phyloP scores from a whole-genome alignment of 2,329 filamentous ascomycete genomes.

The Venturia pyrina region DNA sequence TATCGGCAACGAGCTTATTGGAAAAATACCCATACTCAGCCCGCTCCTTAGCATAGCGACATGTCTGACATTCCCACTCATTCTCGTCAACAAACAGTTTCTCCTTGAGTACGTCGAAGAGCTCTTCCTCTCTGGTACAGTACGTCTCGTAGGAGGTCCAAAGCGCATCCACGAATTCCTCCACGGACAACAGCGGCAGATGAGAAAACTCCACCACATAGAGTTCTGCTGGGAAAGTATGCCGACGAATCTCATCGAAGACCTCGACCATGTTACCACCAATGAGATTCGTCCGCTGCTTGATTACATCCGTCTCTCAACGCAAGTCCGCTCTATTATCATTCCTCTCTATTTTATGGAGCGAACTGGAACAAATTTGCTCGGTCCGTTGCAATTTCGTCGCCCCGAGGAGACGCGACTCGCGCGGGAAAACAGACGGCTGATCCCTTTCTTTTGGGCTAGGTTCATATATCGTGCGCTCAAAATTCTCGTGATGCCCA shows the following conservation, averaged over 20 bases:
- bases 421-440: background rate
- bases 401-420: background rate
- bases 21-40: background rate
- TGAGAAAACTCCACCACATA: background rate
- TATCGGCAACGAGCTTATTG: background rate
- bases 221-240: background rate
- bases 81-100: constrained; percentile 1
- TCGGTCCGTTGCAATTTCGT: background rate
- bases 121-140: background rate
- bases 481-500: background rate
- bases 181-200: background rate
- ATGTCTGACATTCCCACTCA: background rate
- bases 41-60: background rate
- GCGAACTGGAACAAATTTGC: background rate
- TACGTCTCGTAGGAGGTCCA: background rate
- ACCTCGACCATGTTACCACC: background rate
- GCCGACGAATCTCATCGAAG: background rate
- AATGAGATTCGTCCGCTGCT: constrained; percentile 1
- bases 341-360: constrained; percentile 2
- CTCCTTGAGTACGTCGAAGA: background rate
- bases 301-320: background rate
- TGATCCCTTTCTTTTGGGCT: background rate
- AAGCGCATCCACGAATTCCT: background rate
- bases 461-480: background rate
- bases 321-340: background rate